Conservation (phyloP, 2,329 filamentous ascomycete genomes). For the Colletotrichum sp. region DNA sequence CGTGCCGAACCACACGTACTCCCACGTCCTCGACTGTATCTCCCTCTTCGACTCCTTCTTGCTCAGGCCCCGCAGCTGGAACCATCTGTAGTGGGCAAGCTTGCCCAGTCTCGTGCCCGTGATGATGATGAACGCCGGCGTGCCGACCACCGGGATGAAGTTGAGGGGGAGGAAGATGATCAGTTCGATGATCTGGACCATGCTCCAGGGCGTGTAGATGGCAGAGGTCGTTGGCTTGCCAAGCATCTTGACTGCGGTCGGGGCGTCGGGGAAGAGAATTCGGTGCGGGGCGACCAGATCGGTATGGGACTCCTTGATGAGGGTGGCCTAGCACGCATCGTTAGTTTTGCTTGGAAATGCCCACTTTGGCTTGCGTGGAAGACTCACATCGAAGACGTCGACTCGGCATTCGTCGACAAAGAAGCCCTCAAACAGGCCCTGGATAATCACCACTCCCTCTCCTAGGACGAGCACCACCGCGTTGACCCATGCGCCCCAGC, state of each 20-base stretch:
- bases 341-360: slow-evolving; percentile 13
- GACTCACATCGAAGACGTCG: slow-evolving; percentile 80
- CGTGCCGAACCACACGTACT: slow-evolving; percentile 94
- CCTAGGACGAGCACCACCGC: slow-evolving; percentile 88
- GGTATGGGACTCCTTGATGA: slow-evolving; percentile 75
- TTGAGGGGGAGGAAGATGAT: slow-evolving; percentile 82
- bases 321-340: slow-evolving; percentile 56
- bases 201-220: slow-evolving; percentile 85
- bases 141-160: slow-evolving; percentile 82
- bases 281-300: slow-evolving; percentile 72
- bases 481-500: slow-evolving; percentile 86
- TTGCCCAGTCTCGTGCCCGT: slow-evolving; percentile 89
- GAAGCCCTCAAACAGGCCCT: slow-evolving; percentile 76
- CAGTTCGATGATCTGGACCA: slow-evolving; percentile 90
- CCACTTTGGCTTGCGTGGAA: accelerated
- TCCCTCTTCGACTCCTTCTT: slow-evolving; percentile 77
- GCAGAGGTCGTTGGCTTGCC: slow-evolving; percentile 80
- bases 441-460: slow-evolving; percentile 75
- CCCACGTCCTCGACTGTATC: slow-evolving; percentile 71
- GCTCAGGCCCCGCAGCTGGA: slow-evolving; percentile 75
- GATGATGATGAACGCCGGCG: slow-evolving; percentile 83
- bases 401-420: slow-evolving; percentile 81
- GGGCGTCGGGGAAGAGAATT: slow-evolving; percentile 69
- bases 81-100: slow-evolving; percentile 90
- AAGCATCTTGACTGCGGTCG: slow-evolving; percentile 77